phyloP scores from a whole-genome alignment of 495 filamentous ascomycete genomes.

The Parachaetomium inaequale region DNA sequence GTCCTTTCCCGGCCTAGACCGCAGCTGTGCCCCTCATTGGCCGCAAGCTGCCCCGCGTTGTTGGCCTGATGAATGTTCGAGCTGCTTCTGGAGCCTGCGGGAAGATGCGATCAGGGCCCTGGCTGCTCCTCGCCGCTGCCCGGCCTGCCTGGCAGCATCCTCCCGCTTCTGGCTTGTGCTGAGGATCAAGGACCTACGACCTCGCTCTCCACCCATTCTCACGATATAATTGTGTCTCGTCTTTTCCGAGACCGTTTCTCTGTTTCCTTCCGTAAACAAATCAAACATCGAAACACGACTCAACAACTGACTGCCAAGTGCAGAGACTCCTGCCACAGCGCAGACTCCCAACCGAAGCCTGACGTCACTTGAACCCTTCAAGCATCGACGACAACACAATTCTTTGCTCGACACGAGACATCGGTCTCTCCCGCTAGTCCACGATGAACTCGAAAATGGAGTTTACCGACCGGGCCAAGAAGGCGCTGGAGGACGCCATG shows the following conservation, averaged over 20 bases:
- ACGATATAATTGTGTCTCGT: constrained; percentile 23
- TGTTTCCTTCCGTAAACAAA: constrained; percentile 10
- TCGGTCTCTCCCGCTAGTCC: constrained; percentile 22
- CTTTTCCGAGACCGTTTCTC: neutral
- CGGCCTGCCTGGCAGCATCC: constrained; percentile 18
- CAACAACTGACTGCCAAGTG: neutral
- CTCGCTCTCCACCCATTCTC: constrained; percentile 7
- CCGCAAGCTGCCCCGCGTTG: constrained; percentile 19
- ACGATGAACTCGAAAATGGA: constrained; percentile 61
- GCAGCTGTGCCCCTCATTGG: constrained; percentile 4
- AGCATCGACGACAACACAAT: constrained; percentile 7
- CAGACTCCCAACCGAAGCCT: constrained; percentile 23
- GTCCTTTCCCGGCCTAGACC: neutral
- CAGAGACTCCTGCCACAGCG: neutral
- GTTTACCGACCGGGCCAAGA: constrained; percentile 87
- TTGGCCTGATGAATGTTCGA: constrained; percentile 21
- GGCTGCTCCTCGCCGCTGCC: constrained; percentile 16
- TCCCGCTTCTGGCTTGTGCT: constrained; percentile 19
- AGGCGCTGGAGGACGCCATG: constrained; percentile 82
- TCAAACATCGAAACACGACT: constrained; percentile 4
- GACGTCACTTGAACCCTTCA: constrained; percentile 24
- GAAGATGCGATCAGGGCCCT: constrained; percentile 5
- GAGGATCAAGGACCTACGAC: constrained; percentile 15
- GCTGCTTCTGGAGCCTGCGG: constrained; percentile 23
- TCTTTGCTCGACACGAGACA: constrained; percentile 19